Evolutionary conservation across 1,284 basidiomycete species (phyloP), one percentile per base, ranked within the genome.

Genomic region (Leccinum brunneo-olivaceum): DNA sequence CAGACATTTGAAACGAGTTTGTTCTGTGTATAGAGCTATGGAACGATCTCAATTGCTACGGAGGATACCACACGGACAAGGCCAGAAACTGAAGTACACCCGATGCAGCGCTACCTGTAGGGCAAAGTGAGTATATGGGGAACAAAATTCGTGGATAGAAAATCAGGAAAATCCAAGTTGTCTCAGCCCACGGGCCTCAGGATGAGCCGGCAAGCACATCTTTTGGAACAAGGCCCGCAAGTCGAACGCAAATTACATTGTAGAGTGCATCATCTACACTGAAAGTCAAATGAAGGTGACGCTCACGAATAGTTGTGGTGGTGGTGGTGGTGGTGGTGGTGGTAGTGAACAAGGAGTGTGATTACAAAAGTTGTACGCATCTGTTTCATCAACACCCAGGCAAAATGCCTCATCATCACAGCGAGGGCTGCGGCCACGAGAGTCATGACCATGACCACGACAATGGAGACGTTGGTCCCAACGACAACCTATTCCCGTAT

Each of bases 181-280:
- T 86, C 84, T 84, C 84, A 86, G 74, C 63, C 61, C 72, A 69
- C 62, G 63, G 58, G 53, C 70, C 74, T 73, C 81, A 83, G 80
- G 74, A 71, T 66, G 57, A 72, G 75, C 80, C 69, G 84, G 83
- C 83, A 69, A 71, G 81, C 74, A 70, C 63, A 65, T 77, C 81
- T 74, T 84, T 84, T 81, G 75, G 71, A 69, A 56, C 73, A 69
- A 68, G 70, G 68, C 57, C 59, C 64, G 64, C 61, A 70, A 59
- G 66, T 63, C 84, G 81, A 86, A 85, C 83, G 84, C 84, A 86
- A 86, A 86, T 86, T 86, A 86, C 84, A 68, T 70, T n/a, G n/a
- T n/a, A n/a, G 49, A 61, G 64, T 70, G 53, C 81, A 85, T 83
- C 81, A 74, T 68, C 41, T 50, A 47, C 39, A 11, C 50, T 27